These are phyloP conservation scores for Oemleria cerasiformis DNA, from an alignment of 306 rosid genomes.

Conservation along the genomic window DNA sequence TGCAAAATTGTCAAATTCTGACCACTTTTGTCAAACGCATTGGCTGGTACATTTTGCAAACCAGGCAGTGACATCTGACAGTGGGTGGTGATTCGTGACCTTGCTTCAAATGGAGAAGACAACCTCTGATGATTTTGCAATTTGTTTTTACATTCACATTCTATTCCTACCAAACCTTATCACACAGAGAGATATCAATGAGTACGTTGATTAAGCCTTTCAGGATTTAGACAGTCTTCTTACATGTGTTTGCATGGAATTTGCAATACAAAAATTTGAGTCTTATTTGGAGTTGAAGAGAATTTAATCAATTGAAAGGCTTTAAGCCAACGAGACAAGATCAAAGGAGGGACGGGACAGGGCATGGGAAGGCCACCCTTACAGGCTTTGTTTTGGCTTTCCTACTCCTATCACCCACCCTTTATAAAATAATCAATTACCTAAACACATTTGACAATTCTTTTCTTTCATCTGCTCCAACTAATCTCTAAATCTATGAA, in stretches of 20 bases:
- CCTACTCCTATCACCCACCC: not conserved
- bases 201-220: too few species aligned
- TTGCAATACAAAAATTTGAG: too few species aligned
- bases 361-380: not conserved
- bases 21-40: not conserved
- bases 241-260: too few species aligned
- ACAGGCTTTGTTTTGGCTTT: not conserved
- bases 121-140: not conserved
- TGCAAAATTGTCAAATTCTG: too few species aligned
- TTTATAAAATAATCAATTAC: too few species aligned
- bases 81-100: not conserved
- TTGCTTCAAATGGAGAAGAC: slow-evolving; percentile 7
- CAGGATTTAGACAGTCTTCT: too few species aligned
- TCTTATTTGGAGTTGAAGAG: too few species aligned
- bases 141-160: not conserved
- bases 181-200: not conserved
- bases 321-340: too few species aligned
- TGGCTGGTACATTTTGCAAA: not conserved
- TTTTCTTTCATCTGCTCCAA: not conserved
- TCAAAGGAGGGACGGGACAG: not conserved
- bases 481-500: too few species aligned
- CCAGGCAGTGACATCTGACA: not conserved
- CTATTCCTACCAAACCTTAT: not conserved
- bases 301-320: too few species aligned
- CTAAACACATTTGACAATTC: not conserved